Base-by-base conservation (phyloP, 83 land plant genomes). In the Diphasiastrum complanatum region DNA sequence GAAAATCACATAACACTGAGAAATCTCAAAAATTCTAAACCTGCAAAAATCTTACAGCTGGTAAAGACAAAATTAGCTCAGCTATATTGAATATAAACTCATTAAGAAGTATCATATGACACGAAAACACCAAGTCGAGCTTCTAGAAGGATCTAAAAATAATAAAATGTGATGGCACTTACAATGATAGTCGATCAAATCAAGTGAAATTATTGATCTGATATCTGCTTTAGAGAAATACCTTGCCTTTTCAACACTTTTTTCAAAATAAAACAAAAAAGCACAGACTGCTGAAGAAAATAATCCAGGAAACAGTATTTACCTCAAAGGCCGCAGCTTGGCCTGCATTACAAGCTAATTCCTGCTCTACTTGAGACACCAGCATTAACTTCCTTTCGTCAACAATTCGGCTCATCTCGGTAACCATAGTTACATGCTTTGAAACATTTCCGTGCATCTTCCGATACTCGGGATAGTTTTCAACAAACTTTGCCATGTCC, bases 401-500 rank as follows among this genome's bases (percentile, higher is more conserved):
- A 55, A 95, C 93, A 66, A 86, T 81, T 53, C 78, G 83, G 68
- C 99, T 95, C 97, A 95, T 76, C 67, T 89, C 97, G 22, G 99
- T 86, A 49, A 89, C 87, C 81, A 95, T 66, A 16, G 89, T 84
- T 18, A 95, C 99, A 75, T 95, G 99, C 64, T 95, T 95, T 63
- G 97, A 95, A 29, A 95, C 93, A 80, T 95, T 95, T 8, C 97
- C 99, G 36, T 89, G 99, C 86, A 81, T 82, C 63, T 84, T 85
- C 63, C 82, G 78, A 66, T 85, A 95, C 75, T 89, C 96, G 0
- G 97, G 99, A 60, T 95, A 95, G 47, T 86, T 91, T 16, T 95
- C 96, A 34, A 95, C 97, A 82, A 95, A 95, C 72, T 82, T 95
- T 26, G 96, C 89, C 96, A 95, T 95, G 62, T 95, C 99, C 75